Percentiles rank a stretch among this genome's conserved stretches.
Evolutionary conservation across 805 yeast genomes (phyloP).

Genomic region (Kodamaea restingae): DNA sequence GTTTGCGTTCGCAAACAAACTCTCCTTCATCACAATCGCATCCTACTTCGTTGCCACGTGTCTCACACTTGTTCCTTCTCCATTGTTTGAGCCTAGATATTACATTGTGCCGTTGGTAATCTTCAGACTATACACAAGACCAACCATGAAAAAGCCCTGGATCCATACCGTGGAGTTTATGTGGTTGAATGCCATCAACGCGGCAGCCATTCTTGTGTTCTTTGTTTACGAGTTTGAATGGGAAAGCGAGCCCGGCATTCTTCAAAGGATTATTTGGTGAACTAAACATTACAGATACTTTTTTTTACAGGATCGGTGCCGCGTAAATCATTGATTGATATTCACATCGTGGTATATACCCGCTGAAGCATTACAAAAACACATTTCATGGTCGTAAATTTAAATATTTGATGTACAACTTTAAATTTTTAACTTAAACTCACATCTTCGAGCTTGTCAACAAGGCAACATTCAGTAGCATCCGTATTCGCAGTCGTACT

Average conservation of each 20-base stretch:
- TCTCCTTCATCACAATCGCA: conserved; percentile 37
- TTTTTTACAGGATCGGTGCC: no score
- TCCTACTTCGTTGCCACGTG: conserved; percentile 50
- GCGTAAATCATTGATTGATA: no score
- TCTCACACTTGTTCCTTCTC: conserved; percentile 78
- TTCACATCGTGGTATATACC: no score
- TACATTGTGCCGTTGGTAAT: conserved; percentile 76
- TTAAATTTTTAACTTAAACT: not conserved
- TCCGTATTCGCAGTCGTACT: conserved; percentile 4
- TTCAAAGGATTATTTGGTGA: conserved; percentile 88
- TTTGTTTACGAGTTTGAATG: conserved; percentile 61
- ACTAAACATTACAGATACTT: no score
- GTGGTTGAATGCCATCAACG: conserved; percentile 60
- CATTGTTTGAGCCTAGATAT: conserved; percentile 91
- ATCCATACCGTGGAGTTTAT: conserved; percentile 45
- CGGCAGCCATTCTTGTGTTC: conserved; percentile 52
- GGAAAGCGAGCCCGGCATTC: conserved; percentile 51
- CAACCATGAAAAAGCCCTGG: conserved; percentile 15
- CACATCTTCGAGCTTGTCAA: not conserved
- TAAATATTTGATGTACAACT: no score
- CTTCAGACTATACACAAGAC: conserved; percentile 60
- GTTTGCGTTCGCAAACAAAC: conserved; percentile 10
- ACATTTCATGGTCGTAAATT: no score
- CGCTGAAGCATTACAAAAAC: no score
- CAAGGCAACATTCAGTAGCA: not conserved